Base-by-base conservation (phyloP, 495 filamentous ascomycete species). In the Ramalina peruviana region DNA sequence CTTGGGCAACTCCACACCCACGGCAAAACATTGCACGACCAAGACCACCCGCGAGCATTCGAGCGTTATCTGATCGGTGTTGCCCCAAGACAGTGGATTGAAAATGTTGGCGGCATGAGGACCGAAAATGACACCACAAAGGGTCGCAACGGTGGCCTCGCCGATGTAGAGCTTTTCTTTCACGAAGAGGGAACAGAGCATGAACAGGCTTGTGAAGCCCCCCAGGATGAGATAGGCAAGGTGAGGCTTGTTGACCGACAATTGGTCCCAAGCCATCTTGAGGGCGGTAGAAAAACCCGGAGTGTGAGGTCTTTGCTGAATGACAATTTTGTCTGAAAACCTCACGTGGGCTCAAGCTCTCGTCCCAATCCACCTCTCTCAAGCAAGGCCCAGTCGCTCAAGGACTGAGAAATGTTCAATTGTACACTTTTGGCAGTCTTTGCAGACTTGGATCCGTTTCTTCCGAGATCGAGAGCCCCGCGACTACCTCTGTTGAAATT, bases 131-230 rank as follows among this genome's bases (percentile, higher is more conserved):
- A 97, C 82, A 44, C 93, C 93, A 64, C 88, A 94, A 42, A 99
- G 64, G 3, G 93, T 97, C 36, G 93, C 93, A 10, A 99, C 85
- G 10, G 93, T 95, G 23, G 93, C 93, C 76, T 99, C 93, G 58
- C 93, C 93, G 51, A 99, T 97, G 69, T 99, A 99, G 49, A 99
- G 76, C 58, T 85, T 82, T 70, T 99, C 93, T 73, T 99, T 99
- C 65, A 99, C 90, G 65, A 97, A 81, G 42, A 92, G 83, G 38
- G 92, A 97, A 65, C 87, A 93, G 41, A 99, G 72, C 93, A 99
- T 99, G 71, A 99, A 99, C 58, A 99, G 72, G 46, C 83, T 86
- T 48, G 93, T 97, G 70, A 99, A 99, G 58, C 92, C 93, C 55
- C 93, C 93, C 37, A 99, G 72, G 67, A 99, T 96, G 70, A 94